A percentile compares a stretch with the other conserved stretches of the same genome.
Evolutionary conservation across 176 grass and related monocot genomes (phyloP).

Genomic region (Stipa capillata): DNA sequence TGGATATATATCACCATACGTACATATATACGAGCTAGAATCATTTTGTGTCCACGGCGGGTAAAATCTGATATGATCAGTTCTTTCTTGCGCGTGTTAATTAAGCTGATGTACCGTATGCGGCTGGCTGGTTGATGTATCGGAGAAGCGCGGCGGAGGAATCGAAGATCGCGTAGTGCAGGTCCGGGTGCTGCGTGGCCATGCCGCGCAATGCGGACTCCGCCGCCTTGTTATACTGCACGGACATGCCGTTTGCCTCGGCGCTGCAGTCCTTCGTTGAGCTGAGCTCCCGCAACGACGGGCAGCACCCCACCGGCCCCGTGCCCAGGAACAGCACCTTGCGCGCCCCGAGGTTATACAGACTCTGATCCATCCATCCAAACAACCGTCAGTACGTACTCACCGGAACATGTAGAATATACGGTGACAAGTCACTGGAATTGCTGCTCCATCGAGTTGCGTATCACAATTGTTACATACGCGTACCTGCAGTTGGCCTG

Average conservation of each 20-base stretch:
- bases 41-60: background rate
- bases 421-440: background rate
- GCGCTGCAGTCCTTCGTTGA: conserved; percentile 29
- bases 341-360: conserved; percentile 69
- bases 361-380: conserved; percentile 14
- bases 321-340: conserved; percentile 57
- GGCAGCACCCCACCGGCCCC: conserved; percentile 66
- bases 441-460: background rate
- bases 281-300: conserved; percentile 50
- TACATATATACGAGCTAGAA: background rate
- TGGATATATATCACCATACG: background rate
- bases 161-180: conserved; percentile 71
- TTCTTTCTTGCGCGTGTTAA: background rate
- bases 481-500: conserved; percentile 56
- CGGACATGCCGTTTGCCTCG: conserved; percentile 39
- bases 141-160: conserved; percentile 35
- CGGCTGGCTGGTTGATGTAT: conserved; percentile 48
- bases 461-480: background rate
- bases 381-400: background rate
- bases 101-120: conserved; percentile 10
- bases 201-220: conserved; percentile 28
- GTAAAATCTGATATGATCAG: background rate
- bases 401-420: background rate
- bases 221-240: conserved; percentile 48
- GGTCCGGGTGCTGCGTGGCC: background rate